Conservation (phyloP, 345 rosid species). For the Eucalyptus urophylla region DNA sequence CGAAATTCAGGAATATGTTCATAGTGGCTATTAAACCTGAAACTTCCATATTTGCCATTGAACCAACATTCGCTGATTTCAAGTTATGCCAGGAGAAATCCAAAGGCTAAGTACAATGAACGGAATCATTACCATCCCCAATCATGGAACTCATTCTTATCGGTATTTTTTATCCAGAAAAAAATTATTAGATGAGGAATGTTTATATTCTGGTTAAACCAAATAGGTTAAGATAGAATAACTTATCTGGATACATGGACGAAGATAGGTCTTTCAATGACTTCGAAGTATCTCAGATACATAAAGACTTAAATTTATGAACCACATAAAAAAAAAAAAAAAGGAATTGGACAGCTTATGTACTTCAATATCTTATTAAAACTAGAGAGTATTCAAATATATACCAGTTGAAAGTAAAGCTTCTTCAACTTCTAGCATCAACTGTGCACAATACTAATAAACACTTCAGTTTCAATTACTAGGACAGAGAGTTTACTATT, state of each 20-base stretch:
- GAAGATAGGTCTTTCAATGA: neutral
- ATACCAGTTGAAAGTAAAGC: neutral
- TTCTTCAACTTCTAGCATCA: neutral
- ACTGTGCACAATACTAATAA: neutral
- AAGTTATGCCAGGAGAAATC: neutral
- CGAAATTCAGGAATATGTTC: neutral
- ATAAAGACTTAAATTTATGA: no score
- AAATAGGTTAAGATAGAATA: neutral
- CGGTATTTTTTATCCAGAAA: neutral
- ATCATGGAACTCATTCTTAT: neutral
- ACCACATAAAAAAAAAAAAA: neutral
- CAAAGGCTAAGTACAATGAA: neutral
- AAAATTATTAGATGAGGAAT: neutral
- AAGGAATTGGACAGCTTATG: no score
- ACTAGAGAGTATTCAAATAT: neutral
- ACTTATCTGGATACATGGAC: neutral
- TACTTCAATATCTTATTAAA: neutral
- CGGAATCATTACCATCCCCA: neutral
- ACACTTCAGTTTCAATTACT: neutral
- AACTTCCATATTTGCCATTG: neutral
- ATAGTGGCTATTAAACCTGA: no score
- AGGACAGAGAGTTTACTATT: conserved; percentile 15
- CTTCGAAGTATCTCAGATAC: neutral
- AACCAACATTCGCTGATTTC: neutral
- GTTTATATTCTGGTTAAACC: neutral